These are phyloP conservation scores for Curvularia eragrostidis DNA, from an alignment of 2,329 filamentous ascomycete genomes.

Conservation along the genomic window DNA sequence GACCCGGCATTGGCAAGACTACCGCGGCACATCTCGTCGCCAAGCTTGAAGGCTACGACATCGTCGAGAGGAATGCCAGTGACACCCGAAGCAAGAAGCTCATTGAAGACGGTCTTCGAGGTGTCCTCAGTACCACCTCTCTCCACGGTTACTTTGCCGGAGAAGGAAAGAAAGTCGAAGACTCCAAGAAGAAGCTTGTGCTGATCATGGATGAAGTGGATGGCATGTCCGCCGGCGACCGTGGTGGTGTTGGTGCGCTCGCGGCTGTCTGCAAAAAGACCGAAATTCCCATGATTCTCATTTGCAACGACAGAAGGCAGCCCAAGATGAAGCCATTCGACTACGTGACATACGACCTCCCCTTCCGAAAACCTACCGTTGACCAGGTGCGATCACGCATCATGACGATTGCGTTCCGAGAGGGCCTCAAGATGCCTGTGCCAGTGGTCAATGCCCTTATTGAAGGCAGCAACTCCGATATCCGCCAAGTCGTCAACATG, in stretches of 20 bases:
- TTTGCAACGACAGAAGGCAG: slow-evolving; percentile 91
- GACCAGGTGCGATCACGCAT: slow-evolving; percentile 91
- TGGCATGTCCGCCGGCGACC: slow-evolving; percentile 96
- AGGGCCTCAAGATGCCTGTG: slow-evolving; percentile 83
- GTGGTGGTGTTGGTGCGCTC: slow-evolving; percentile 91
- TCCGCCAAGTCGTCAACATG: slow-evolving; percentile 99
- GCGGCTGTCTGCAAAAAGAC: slow-evolving; percentile 96
- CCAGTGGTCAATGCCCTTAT: slow-evolving; percentile 91
- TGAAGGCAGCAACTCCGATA: slow-evolving; percentile 93
- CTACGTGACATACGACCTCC: slow-evolving; percentile 79
- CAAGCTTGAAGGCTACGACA: slow-evolving; percentile 89
- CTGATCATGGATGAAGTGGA: slow-evolving; percentile 99
- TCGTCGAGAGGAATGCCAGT: slow-evolving; percentile 94
- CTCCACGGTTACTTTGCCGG: slow-evolving; percentile 88
- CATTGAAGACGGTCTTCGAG: slow-evolving; percentile 85
- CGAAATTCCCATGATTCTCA: slow-evolving; percentile 91
- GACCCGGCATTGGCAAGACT: slow-evolving; percentile 96
- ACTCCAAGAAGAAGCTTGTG: slow-evolving; percentile 87
- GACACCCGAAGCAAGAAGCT: slow-evolving; percentile 96
- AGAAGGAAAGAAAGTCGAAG: slow-evolving; percentile 80
- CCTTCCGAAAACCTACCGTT: slow-evolving; percentile 86
- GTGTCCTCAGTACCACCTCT: slow-evolving; percentile 92
- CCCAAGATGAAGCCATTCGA: slow-evolving; percentile 99
- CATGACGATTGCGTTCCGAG: slow-evolving; percentile 92
- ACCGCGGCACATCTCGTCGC: slow-evolving; percentile 95